These are phyloP conservation scores for Flaveria linearis DNA, from an alignment of 129 eudicot species.

Conservation along the genomic window DNA sequence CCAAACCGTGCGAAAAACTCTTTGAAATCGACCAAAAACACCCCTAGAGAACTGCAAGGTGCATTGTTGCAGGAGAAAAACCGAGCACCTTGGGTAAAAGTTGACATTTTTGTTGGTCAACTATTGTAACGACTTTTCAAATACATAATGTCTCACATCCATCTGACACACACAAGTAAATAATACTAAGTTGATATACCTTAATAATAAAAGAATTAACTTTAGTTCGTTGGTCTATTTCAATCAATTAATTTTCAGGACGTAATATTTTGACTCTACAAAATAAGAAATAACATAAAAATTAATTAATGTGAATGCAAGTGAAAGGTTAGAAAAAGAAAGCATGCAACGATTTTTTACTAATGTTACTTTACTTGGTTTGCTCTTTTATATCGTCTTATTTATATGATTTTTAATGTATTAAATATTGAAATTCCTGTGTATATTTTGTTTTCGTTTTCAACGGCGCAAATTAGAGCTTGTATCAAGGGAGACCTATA, in stretches of 20 bases:
- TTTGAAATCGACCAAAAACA: no score
- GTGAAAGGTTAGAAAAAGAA: neutral
- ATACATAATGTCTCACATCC: neutral
- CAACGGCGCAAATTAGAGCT: conserved; percentile 42
- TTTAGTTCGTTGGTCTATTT: neutral
- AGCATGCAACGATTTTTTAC: conserved; percentile 30
- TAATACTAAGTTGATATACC: neutral
- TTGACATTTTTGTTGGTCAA: neutral
- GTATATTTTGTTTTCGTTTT: conserved; percentile 30
- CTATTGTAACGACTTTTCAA: neutral
- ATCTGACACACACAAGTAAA: neutral
- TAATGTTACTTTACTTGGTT: conserved; percentile 16
- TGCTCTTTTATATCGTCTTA: conserved; percentile 22
- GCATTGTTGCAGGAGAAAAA: no score
- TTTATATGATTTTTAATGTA: conserved; percentile 7
- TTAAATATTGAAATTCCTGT: conserved; percentile 21
- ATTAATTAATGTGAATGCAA: conserved; percentile 18
- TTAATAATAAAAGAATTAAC: neutral
- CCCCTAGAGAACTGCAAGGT: no score
- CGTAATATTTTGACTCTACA: neutral
- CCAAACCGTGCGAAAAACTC: neutral
- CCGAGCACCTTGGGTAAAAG: no score
- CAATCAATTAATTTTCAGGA: neutral
- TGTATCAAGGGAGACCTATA: conserved; percentile 37
- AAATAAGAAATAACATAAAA: neutral